A percentile compares a stretch with the other conserved stretches of the same genome.
Evolutionary conservation across 805 yeast species (phyloP).

Genomic region (Kodamaea leandrae): DNA sequence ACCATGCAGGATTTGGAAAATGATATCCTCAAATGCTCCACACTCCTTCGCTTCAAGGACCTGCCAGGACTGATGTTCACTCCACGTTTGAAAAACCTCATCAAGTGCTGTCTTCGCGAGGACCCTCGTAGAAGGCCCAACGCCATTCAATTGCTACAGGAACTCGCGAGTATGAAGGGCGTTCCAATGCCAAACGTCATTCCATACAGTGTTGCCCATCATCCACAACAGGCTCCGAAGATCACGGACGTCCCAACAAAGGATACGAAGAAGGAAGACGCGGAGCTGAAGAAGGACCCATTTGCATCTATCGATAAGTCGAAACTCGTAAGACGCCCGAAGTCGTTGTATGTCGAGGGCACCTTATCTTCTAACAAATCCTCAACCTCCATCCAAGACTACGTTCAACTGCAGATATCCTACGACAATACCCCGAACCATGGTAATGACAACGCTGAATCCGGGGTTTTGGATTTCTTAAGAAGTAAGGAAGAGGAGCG

Average conservation of each 20-base stretch:
- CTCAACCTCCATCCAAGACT: constrained; percentile 28
- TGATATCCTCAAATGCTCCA: constrained; percentile 58
- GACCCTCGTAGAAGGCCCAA: constrained; percentile 75
- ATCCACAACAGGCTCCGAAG: constrained; percentile 1
- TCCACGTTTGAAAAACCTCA: constrained; percentile 59
- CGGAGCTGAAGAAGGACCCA: constrained; percentile 29
- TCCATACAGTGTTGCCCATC: constrained; percentile 35
- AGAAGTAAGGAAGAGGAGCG: constrained; percentile 30
- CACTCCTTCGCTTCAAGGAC: constrained; percentile 47
- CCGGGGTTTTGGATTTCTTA: constrained; percentile 36
- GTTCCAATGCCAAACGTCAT: constrained; percentile 41
- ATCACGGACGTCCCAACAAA: background rate
- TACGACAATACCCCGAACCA: constrained; percentile 11
- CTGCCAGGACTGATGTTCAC: constrained; percentile 49
- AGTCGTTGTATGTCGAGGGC: constrained; percentile 15
- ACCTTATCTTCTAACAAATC: constrained; percentile 9
- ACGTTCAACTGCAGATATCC: constrained; percentile 31
- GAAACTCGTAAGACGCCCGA: constrained; percentile 25
- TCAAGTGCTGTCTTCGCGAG: constrained; percentile 56
- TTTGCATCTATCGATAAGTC: constrained; percentile 43
- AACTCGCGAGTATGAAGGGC: constrained; percentile 60
- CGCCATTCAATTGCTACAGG: constrained; percentile 67
- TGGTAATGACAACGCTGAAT: background rate
- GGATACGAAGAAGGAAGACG: constrained; percentile 1
- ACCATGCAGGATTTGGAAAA: constrained; percentile 46